Conservation (phyloP, 1,284 basidiomycete species). For the Papiliotrema nemorosa region DNA sequence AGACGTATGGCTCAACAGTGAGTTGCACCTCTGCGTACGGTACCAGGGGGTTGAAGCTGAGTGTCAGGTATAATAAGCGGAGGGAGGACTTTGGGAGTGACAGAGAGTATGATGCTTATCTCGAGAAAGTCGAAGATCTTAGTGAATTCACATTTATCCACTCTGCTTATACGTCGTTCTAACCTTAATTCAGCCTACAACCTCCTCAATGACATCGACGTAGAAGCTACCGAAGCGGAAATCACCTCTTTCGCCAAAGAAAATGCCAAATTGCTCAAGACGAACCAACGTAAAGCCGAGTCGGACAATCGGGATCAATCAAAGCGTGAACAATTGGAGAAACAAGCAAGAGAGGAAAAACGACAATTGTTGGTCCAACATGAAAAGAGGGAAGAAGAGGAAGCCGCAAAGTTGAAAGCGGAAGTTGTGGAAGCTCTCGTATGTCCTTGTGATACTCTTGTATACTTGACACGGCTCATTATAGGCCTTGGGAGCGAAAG, state of each 20-base stretch:
- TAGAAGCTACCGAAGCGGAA: constrained; percentile 77
- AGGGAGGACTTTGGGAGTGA: constrained; percentile 82
- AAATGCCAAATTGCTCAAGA: constrained; percentile 76
- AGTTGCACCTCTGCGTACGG: constrained; percentile 17
- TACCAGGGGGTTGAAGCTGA: neutral
- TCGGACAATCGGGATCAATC: constrained; percentile 47
- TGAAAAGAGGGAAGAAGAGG: constrained; percentile 59
- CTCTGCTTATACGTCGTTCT: neutral
- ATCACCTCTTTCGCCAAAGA: constrained; percentile 74
- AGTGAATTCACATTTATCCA: constrained; percentile 55
- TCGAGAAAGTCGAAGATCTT: constrained; percentile 94
- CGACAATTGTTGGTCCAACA: constrained; percentile 62
- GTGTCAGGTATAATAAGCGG: constrained; percentile 83
- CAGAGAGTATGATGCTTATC: constrained; percentile 88
- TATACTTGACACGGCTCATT: neutral
- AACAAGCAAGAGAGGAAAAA: constrained; percentile 63
- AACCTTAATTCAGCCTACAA: constrained; percentile 69
- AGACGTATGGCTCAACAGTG: constrained; percentile 82
- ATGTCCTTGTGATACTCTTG: constrained; percentile 45
- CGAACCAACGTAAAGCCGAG: constrained; percentile 66
- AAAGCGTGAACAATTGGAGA: constrained; percentile 68
- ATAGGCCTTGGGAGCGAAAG: constrained; percentile 1
- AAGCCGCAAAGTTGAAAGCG: constrained; percentile 42
- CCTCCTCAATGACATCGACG: constrained; percentile 84
- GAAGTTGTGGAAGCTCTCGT: constrained; percentile 78